Conservation (phyloP, 305 asterid species). For the Plantago lanceolata region DNA sequence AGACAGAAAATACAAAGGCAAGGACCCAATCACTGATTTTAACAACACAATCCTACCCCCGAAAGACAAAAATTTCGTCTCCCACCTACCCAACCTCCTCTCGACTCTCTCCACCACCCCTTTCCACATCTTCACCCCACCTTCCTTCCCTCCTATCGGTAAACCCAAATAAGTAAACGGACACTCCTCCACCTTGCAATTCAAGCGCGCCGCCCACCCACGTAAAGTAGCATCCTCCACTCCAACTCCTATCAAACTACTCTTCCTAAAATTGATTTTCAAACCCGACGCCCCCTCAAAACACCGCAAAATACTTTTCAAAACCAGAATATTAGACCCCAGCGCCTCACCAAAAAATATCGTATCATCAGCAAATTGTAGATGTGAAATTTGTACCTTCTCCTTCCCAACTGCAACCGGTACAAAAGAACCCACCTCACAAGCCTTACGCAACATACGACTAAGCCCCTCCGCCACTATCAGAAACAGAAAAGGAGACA, state of each 20-base stretch:
- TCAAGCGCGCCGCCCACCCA: not conserved
- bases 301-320: not conserved
- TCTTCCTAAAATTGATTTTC: not conserved
- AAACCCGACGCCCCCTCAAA: not conserved
- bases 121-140: no score
- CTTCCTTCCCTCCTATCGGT: not conserved
- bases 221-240: not conserved
- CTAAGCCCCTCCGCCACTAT: no score
- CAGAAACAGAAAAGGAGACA: no score
- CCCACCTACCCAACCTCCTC: no score
- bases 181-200: not conserved
- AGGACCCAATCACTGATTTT: no score
- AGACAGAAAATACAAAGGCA: no score
- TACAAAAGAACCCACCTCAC: no score
- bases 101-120: no score
- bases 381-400: not conserved
- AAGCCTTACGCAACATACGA: no score
- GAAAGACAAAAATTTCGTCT: no score
- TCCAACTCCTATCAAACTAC: not conserved
- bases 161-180: not conserved
- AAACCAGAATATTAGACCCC: not conserved
- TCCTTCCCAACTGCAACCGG: not conserved
- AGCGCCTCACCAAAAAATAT: not conserved
- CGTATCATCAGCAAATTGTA: not conserved
- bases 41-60: no score